phyloP scores from a whole-genome alignment of 78 protist genomes.

The Dictyostelium capitatum region DNA sequence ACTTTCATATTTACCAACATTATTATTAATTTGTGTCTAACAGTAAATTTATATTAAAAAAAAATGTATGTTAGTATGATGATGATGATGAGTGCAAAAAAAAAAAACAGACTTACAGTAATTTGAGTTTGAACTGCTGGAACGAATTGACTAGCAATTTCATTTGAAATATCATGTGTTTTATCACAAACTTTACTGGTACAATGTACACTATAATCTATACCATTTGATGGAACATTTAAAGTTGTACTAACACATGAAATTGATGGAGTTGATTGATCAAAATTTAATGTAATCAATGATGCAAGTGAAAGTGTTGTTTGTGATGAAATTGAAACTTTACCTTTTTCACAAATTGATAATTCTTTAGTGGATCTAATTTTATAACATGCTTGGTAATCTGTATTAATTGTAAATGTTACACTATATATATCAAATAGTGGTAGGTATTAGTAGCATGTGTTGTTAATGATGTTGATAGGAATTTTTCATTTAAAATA shows the following conservation, averaged over 20 bases:
- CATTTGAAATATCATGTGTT: slow-evolving; percentile 34
- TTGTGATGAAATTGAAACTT: not conserved
- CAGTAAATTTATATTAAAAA: too few relatives aligned
- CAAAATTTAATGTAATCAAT: not conserved
- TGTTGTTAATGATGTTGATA: too few relatives aligned
- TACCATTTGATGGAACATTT: slow-evolving; percentile 24
- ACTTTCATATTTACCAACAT: not conserved
- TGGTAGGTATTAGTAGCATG: too few relatives aligned
- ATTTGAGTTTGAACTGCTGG: not conserved
- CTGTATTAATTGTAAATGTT: slow-evolving; percentile 2
- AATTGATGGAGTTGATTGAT: not conserved
- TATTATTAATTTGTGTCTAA: slow-evolving; percentile 10
- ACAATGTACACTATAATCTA: slow-evolving; percentile 23
- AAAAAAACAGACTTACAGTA: slow-evolving; percentile 1
- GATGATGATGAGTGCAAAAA: too few relatives aligned
- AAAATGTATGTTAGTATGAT: not conserved
- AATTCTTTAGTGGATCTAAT: not conserved
- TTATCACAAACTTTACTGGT: slow-evolving; percentile 29
- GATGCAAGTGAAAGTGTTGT: not conserved
- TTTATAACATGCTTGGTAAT: slow-evolving; percentile 29
- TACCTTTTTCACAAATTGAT: slow-evolving; percentile 40
- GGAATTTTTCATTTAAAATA: too few relatives aligned
- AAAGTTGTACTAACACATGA: not conserved
- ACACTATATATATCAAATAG: not conserved
- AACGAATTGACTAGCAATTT: slow-evolving; percentile 14